Evolutionary conservation across 2,329 filamentous ascomycete genomes (phyloP).

Genomic region (Penicillium hesseltinei): DNA sequence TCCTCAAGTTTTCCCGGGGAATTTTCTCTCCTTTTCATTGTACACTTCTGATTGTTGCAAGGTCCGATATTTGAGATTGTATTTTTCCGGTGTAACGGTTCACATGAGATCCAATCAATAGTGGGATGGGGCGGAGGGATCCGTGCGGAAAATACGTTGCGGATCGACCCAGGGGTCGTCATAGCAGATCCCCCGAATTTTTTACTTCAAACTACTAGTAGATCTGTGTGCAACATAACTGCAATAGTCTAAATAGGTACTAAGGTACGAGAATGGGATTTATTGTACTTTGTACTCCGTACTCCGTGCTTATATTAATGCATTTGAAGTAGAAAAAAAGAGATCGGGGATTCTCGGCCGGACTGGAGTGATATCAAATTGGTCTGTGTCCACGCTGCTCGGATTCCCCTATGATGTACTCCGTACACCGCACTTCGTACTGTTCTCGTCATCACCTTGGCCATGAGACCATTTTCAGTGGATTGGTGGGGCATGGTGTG

Average conservation of each 20-base stretch:
- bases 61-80: constrained; percentile 27
- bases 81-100: constrained; percentile 22
- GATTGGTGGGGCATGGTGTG: neutral
- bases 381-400: neutral
- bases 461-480: neutral
- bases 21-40: neutral
- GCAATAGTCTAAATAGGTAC: neutral
- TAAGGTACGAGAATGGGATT: neutral
- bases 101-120: constrained; percentile 28
- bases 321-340: neutral
- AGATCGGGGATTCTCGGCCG: constrained; percentile 8
- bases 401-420: neutral
- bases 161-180: constrained; percentile 25
- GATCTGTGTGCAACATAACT: constrained; percentile 10
- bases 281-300: neutral
- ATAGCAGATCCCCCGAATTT: constrained; percentile 18
- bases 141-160: constrained; percentile 19
- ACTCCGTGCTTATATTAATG: neutral
- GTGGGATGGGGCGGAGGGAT: constrained; percentile 21
- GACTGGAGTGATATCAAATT: constrained; percentile 10
- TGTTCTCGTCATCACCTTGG: neutral
- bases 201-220: neutral
- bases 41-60: neutral
- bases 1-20: neutral
- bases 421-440: no score